Evolutionary conservation across 495 filamentous ascomycete species (phyloP).

Genomic region (Penicillium cinerascens): DNA sequence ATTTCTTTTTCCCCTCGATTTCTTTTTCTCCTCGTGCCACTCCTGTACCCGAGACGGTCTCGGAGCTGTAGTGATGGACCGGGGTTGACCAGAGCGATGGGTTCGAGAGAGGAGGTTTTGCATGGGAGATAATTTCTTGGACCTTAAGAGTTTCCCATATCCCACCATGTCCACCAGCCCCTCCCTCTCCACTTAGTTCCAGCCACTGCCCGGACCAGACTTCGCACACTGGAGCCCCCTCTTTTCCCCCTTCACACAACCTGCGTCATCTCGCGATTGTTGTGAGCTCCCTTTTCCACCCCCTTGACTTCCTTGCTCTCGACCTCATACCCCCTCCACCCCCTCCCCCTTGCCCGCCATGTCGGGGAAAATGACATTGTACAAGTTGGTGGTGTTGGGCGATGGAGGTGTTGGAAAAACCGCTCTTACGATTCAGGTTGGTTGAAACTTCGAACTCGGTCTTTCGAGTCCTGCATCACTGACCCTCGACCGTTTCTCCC

Average conservation of each 20-base stretch:
- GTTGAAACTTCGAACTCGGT: slow-evolving; percentile 25
- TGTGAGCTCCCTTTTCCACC: slow-evolving; percentile 3
- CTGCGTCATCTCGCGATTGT: slow-evolving; percentile 3
- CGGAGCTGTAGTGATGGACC: not conserved
- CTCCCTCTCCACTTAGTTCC: slow-evolving; percentile 26
- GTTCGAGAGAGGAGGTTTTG: not conserved
- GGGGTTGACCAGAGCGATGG: not conserved
- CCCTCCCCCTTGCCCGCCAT: slow-evolving; percentile 36
- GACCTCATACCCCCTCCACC: not conserved
- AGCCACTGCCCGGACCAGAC: slow-evolving; percentile 18
- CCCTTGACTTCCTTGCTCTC: not conserved
- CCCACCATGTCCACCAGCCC: not conserved
- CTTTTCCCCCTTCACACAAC: slow-evolving; percentile 5
- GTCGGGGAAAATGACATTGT: slow-evolving; percentile 89
- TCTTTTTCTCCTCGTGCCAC: not conserved
- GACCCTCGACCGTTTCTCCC: not conserved
- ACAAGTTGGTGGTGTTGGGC: slow-evolving; percentile 97
- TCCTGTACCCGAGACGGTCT: slow-evolving; percentile 2
- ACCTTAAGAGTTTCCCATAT: not conserved
- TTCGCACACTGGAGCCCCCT: slow-evolving; percentile 1
- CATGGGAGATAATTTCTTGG: not conserved
- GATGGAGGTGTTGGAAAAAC: slow-evolving; percentile 95
- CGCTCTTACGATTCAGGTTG: slow-evolving; percentile 92
- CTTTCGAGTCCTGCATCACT: not conserved
- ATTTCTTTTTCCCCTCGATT: not conserved